Conservation (phyloP, 495 filamentous ascomycete species). For the Aspergillus ellipticus region DNA sequence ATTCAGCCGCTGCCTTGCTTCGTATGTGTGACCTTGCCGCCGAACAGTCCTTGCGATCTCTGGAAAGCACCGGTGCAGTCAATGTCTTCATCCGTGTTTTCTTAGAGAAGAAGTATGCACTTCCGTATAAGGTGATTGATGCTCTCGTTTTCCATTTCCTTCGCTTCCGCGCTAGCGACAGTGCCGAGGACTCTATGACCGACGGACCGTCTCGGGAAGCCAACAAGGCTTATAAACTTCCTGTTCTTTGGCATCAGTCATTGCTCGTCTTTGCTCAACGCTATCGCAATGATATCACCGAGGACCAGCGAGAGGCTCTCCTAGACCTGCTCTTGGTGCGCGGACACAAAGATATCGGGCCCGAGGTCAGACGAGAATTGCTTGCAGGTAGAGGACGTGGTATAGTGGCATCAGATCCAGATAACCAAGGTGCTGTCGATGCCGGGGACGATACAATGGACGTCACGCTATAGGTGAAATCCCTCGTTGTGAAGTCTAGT, state of each 20-base stretch:
- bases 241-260: conserved; percentile 87
- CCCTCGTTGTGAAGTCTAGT: conserved; percentile 22
- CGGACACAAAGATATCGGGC: conserved; percentile 84
- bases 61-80: conserved; percentile 77
- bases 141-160: conserved; percentile 94
- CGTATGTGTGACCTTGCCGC: conserved; percentile 90
- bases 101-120: conserved; percentile 93
- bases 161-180: conserved; percentile 65
- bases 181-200: conserved; percentile 43
- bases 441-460: conserved; percentile 94
- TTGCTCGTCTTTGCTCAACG: conserved; percentile 88
- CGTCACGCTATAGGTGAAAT: conserved; percentile 33
- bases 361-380: conserved; percentile 87
- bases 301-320: conserved; percentile 89
- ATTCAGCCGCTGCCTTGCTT: conserved; percentile 88
- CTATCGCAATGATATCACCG: conserved; percentile 89
- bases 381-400: conserved; percentile 86
- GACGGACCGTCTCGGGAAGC: conserved; percentile 33
- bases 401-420: conserved; percentile 56
- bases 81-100: conserved; percentile 91
- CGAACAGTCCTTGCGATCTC: conserved; percentile 69
- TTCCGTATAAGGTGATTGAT: conserved; percentile 93
- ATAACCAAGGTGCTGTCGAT: conserved; percentile 51
- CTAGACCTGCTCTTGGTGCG: conserved; percentile 82
- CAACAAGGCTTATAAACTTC: conserved; percentile 58